Percentiles rank a stretch among this genome's conserved stretches.
phyloP scores from a whole-genome alignment of 2,329 filamentous ascomycete species.

The Chaetomium sp. region DNA sequence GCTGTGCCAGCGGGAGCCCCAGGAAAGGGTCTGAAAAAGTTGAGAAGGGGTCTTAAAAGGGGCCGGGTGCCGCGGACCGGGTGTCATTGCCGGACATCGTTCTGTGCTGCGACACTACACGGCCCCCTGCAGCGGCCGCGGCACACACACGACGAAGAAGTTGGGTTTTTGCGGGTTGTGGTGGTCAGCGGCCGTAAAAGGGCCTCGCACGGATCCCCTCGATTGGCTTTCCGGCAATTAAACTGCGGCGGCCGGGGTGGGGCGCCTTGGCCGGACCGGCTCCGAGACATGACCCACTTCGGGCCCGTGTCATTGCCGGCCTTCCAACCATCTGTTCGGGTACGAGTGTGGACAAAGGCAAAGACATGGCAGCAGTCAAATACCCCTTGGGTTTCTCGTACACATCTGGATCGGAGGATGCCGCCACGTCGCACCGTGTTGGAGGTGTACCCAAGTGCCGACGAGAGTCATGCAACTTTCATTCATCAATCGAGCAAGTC shows the following conservation, averaged over 20 bases:
- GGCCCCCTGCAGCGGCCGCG: constrained; percentile 25
- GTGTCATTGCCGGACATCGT: constrained; percentile 2
- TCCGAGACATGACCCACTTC: constrained; percentile 21
- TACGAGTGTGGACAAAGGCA: not conserved
- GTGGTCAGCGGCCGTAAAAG: constrained; percentile 8
- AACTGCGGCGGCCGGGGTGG: constrained; percentile 20
- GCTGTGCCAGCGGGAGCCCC: constrained; percentile 11
- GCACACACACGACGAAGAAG: constrained; percentile 11
- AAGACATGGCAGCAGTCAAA: not conserved
- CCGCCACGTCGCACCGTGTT: too few relatives aligned
- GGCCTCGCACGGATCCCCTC: constrained; percentile 13
- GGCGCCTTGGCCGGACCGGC: constrained; percentile 23
- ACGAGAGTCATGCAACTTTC: not conserved
- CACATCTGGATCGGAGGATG: not conserved
- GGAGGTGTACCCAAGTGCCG: not conserved
- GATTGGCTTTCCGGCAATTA: constrained; percentile 19
- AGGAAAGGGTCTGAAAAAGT: not conserved
- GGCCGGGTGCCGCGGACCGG: not conserved
- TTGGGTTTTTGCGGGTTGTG: constrained; percentile 1
- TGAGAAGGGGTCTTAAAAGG: not conserved
- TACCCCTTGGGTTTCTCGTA: not conserved
- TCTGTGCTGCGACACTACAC: constrained; percentile 1
- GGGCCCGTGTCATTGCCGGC: constrained; percentile 6
- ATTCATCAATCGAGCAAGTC: too few relatives aligned
- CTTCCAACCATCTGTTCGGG: not conserved